Base-by-base conservation (phyloP, 306 rosid species). In the Cucumis hystrix region DNA sequence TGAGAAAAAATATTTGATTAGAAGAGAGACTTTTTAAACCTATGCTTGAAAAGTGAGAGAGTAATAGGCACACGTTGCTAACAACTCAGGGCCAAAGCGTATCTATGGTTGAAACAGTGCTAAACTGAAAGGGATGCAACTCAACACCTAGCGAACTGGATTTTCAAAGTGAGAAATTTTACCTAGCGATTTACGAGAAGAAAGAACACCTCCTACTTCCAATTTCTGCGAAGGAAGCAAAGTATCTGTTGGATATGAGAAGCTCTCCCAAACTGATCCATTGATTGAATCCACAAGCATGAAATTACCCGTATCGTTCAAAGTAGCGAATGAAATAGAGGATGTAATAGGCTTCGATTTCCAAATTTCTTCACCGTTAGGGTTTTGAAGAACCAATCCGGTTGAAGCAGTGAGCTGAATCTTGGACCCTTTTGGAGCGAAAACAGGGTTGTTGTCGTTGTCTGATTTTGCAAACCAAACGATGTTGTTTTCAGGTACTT, bases 301-400 rank as follows among this genome's bases (percentile, higher is more conserved):
- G 45, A 90, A 80, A 78, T 86, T 90, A 10, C 96, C 86, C 1
- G 83, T 80, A 47, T 90, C 83, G 16, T 76, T 79, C 52, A 88
- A 59, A 6, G 70, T 33, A 1, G n/a, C 74, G 7, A 68, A 68
- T 2, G 83, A 86, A 14, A 2, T 12, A 55, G 82, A 47, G 58
- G 73, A 52, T 35, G 6, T 4, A 15, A 37, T 6, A 5, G 9
- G 65, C 0, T 1, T 51, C 9, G 84, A 70, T 0, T 18, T 80
- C 91, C 88, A 77, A 25, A 77, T 28, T 10, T 60, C 55, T 0
- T 10, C 18, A 28, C 79, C 85, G 73, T 21, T 41, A 45, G 90
- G 83, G 62, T 67, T 49, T 65, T 82, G 79, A 14, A 91, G 87
- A 0, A 80, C 57, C 5, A 91, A 68, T 0, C 93, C 88, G 7